Conservation (phyloP, 2,329 filamentous ascomycete species). For the Colletotrichum tanaceti region DNA sequence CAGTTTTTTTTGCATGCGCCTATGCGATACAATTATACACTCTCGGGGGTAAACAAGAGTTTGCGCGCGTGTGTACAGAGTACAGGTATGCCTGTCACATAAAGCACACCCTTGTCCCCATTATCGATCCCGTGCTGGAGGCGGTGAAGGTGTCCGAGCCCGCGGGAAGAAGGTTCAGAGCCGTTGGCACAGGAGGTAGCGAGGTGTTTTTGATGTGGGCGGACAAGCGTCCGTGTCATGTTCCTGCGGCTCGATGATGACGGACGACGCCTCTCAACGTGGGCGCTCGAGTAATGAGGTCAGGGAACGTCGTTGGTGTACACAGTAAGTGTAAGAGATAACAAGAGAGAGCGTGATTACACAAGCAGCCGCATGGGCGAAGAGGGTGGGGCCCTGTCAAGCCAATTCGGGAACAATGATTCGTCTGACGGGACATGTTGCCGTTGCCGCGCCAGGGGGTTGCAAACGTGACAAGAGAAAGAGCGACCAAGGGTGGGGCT, state of each 20-base stretch:
- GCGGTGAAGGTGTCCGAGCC: slow-evolving; percentile 23
- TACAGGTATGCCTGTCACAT: slow-evolving; percentile 22
- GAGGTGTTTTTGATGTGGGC: background rate
- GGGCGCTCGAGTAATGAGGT: background rate
- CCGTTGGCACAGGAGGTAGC: background rate
- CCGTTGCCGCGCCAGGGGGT: slow-evolving; percentile 33
- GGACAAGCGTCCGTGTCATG: background rate
- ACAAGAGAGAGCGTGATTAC: slow-evolving; percentile 7
- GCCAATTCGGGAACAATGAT: slow-evolving; percentile 20
- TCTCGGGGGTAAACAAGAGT: background rate
- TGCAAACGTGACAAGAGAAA: slow-evolving; percentile 26
- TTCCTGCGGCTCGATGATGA: background rate
- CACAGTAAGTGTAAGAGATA: background rate
- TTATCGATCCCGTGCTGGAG: slow-evolving; percentile 14
- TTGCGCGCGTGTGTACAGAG: background rate
- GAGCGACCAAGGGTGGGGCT: slow-evolving; percentile 9
- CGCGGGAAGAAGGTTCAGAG: slow-evolving; percentile 1
- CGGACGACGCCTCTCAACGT: background rate
- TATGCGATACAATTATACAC: background rate
- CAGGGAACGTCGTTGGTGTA: background rate
- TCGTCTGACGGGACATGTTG: slow-evolving; percentile 12
- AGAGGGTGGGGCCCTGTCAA: slow-evolving; percentile 27
- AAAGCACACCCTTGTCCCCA: slow-evolving; percentile 26
- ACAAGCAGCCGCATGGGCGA: slow-evolving; percentile 28
- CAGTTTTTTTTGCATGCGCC: background rate